These are phyloP conservation scores for Fusarium coicis DNA, from an alignment of 2,329 filamentous ascomycete species.

Conservation along the genomic window DNA sequence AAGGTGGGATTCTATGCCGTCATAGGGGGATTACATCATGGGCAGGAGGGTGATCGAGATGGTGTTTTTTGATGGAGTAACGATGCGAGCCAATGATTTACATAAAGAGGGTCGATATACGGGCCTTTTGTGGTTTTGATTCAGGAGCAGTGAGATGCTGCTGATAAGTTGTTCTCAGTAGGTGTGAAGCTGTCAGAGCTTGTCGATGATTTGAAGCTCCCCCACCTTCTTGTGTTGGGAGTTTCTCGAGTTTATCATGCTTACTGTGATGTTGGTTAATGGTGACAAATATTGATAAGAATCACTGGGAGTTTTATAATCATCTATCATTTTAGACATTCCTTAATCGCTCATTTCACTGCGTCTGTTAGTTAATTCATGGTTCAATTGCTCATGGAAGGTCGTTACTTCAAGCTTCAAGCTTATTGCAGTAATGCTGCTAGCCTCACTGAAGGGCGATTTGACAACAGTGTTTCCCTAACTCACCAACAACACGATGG, in stretches of 20 bases:
- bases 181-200: conserved; percentile 12
- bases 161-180: background rate
- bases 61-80: conserved; percentile 2
- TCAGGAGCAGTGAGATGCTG: conserved; percentile 6
- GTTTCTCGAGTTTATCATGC: conserved; percentile 3
- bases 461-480: no score
- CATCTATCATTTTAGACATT: rapidly evolving
- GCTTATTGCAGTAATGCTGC: rapidly evolving
- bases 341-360: no score
- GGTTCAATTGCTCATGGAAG: background rate
- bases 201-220: background rate
- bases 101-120: background rate
- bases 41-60: conserved; percentile 29
- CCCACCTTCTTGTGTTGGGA: conserved; percentile 7
- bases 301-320: background rate
- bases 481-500: background rate
- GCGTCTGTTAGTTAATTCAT: background rate
- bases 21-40: conserved; percentile 45
- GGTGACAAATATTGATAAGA: background rate
- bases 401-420: rapidly evolving
- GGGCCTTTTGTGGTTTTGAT: background rate
- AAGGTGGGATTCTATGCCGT: conserved; percentile 39
- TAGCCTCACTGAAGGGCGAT: background rate
- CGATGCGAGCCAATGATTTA: background rate
- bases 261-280: background rate